Conservation (phyloP, 768 basidiomycete genomes). For the Suillus spraguei region DNA sequence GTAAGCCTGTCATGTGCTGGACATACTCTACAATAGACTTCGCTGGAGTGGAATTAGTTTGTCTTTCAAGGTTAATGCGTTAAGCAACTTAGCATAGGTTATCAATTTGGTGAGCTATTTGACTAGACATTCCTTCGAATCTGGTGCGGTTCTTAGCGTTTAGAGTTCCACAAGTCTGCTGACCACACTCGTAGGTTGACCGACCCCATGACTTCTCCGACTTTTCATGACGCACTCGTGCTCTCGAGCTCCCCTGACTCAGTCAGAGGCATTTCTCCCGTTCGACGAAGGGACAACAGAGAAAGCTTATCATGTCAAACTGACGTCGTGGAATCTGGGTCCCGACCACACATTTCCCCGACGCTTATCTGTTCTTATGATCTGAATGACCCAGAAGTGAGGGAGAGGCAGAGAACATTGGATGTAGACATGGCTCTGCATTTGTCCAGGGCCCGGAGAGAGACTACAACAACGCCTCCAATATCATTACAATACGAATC, state of each 20-base stretch:
- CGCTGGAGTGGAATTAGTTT: neutral
- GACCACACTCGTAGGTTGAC: neutral
- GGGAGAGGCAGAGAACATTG: conserved; percentile 90
- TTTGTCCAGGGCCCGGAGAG: conserved; percentile 70
- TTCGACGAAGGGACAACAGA: conserved; percentile 35
- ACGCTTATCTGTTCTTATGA: conserved; percentile 64
- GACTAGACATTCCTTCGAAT: neutral
- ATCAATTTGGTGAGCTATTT: neutral
- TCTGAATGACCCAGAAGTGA: conserved; percentile 69
- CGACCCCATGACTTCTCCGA: conserved; percentile 40
- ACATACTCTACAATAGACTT: too few relatives aligned
- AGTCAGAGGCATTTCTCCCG: conserved; percentile 40
- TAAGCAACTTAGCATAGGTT: neutral
- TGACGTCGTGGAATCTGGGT: conserved; percentile 41
- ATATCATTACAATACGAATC: conserved; percentile 35
- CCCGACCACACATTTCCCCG: conserved; percentile 59
- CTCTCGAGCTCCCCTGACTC: conserved; percentile 48
- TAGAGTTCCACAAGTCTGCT: neutral
- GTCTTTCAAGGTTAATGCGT: neutral
- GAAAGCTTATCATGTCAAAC: conserved; percentile 42
- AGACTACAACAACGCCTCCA: conserved; percentile 46
- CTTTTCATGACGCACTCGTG: conserved; percentile 31
- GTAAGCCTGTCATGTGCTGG: too few relatives aligned
- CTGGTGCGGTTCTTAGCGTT: neutral
- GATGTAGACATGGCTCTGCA: conserved; percentile 93